Evolutionary conservation across 208 protist species (phyloP).

Genomic region (Acanthamoeba lenticulata): DNA sequence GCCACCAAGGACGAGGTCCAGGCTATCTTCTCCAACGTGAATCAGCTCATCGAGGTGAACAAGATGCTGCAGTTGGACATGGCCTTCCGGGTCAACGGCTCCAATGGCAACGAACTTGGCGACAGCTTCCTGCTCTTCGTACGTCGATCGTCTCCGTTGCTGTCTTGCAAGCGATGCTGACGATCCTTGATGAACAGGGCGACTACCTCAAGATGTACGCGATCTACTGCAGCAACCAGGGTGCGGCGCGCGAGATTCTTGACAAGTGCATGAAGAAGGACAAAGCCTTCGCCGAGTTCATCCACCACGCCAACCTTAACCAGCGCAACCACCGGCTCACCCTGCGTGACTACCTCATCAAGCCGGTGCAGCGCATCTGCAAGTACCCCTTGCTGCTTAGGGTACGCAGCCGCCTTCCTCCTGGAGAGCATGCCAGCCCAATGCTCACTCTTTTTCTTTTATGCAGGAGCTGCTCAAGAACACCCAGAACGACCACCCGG

Average conservation of each 20-base stretch:
- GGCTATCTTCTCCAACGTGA: slow-evolving; percentile 66
- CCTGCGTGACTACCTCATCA: slow-evolving; percentile 56
- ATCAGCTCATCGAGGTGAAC: slow-evolving; percentile 48
- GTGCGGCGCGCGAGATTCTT: background rate
- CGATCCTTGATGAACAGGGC: background rate
- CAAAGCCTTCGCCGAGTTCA: background rate
- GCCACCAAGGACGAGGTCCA: background rate
- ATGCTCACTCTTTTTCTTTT: background rate
- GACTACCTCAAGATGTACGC: slow-evolving; percentile 63
- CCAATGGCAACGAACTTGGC: slow-evolving; percentile 54
- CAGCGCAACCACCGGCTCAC: background rate
- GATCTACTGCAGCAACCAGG: slow-evolving; percentile 20
- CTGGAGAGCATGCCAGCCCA: background rate
- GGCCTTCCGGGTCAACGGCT: background rate
- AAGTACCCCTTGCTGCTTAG: background rate
- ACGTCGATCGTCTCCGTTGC: background rate
- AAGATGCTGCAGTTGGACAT: slow-evolving; percentile 10
- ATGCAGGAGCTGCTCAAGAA: slow-evolving; percentile 27
- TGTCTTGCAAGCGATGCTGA: background rate
- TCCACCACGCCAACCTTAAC: background rate
- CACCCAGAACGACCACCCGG: background rate
- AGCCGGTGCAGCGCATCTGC: background rate
- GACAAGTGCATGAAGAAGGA: background rate
- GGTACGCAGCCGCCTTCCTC: background rate
- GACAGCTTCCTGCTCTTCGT: slow-evolving; percentile 56